phyloP scores from a whole-genome alignment of 345 rosid species.

The Chamaenerion angustifolium region DNA sequence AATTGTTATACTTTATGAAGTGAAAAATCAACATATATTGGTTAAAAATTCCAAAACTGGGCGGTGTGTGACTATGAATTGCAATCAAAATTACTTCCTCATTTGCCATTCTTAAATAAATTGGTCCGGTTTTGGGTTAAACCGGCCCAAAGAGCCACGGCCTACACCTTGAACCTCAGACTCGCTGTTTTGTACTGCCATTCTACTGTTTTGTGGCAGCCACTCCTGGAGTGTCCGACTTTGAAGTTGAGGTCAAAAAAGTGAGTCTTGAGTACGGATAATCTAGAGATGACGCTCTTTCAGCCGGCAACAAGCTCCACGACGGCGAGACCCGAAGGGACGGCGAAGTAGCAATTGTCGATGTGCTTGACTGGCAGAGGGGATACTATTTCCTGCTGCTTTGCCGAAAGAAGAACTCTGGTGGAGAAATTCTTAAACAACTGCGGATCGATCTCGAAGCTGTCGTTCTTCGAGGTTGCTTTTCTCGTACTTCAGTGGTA shows the following conservation, averaged over 20 bases:
- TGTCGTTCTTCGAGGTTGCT: conserved; percentile 65
- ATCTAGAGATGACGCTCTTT: conserved; percentile 78
- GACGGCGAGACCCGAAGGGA: conserved; percentile 47
- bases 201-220: too few relatives aligned
- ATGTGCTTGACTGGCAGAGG: conserved; percentile 66
- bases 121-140: too few relatives aligned
- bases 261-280: conserved; percentile 39
- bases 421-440: conserved; percentile 70
- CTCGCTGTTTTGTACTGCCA: too few relatives aligned
- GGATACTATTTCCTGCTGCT: conserved; percentile 33
- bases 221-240: conserved; percentile 64
- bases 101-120: too few relatives aligned
- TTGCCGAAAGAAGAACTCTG: conserved; percentile 60
- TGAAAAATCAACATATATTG: too few relatives aligned
- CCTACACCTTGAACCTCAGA: too few relatives aligned
- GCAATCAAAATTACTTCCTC: too few relatives aligned
- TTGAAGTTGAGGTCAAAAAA: conserved; percentile 39
- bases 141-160: too few relatives aligned
- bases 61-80: too few relatives aligned
- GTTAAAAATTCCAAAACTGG: too few relatives aligned
- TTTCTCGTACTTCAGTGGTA: conserved; percentile 22
- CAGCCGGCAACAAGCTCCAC: conserved; percentile 65
- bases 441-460: conserved; percentile 67
- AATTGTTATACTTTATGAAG: too few relatives aligned
- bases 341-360: conserved; percentile 49